phyloP scores from a whole-genome alignment of 129 eudicot species.

The Arctium minus region DNA sequence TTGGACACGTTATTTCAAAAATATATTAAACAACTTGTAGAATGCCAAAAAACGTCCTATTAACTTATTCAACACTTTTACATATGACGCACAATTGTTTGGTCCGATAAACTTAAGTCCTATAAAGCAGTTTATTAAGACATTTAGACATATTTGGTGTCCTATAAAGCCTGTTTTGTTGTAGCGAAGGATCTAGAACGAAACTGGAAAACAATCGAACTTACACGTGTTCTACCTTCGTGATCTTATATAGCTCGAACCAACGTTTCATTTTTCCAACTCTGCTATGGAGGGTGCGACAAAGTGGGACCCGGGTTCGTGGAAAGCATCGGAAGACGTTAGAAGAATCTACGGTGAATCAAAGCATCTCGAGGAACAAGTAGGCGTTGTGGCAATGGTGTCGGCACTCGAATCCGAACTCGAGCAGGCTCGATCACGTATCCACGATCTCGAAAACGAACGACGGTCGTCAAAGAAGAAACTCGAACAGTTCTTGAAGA shows the following conservation, averaged over 20 bases:
- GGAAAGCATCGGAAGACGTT: conserved; percentile 50
- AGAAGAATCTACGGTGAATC: conserved; percentile 34
- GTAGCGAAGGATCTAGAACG: not conserved
- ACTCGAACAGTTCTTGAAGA: conserved; percentile 75
- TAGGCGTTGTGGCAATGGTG: conserved; percentile 38
- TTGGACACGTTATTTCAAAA: not conserved
- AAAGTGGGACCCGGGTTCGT: conserved; percentile 79
- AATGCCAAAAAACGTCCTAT: not conserved
- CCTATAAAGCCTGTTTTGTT: not conserved
- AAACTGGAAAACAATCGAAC: not conserved
- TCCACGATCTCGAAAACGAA: conserved; percentile 78
- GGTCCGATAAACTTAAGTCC: not conserved
- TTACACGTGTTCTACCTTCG: conserved; percentile 4
- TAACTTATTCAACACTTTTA: not conserved
- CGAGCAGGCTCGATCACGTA: conserved; percentile 60
- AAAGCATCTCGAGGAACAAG: conserved; percentile 46
- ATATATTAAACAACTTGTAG: not conserved
- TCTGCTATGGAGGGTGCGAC: conserved; percentile 96
- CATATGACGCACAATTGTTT: not conserved
- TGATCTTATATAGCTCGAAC: conserved; percentile 46
- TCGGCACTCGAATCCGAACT: conserved; percentile 74
- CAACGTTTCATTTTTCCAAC: conserved; percentile 58
- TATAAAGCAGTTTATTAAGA: not conserved
- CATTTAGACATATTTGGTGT: not conserved
- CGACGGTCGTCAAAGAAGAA: conserved; percentile 82